phyloP scores from a whole-genome alignment of 495 filamentous ascomycete genomes.

The Filosporella fistucella region DNA sequence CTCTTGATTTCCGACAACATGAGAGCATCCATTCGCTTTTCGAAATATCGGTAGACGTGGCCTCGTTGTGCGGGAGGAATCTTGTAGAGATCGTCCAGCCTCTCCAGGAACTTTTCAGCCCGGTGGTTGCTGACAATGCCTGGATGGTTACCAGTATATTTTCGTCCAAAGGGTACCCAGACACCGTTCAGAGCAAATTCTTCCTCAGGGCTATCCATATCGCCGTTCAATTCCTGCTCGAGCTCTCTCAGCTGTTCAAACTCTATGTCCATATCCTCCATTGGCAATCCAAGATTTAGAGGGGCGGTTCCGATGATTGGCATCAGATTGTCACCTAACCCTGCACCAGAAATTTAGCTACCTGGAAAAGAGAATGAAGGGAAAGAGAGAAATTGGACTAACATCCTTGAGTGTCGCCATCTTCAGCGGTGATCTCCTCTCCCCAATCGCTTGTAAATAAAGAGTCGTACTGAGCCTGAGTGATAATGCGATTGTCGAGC shows the following conservation, averaged over 20 bases:
- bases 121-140: constrained; percentile 20
- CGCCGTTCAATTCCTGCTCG: constrained; percentile 50
- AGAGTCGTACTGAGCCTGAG: constrained; percentile 53
- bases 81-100: constrained; percentile 49
- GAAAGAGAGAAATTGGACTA: neutral
- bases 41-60: constrained; percentile 53
- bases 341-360: constrained; percentile 37
- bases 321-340: constrained; percentile 56
- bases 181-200: constrained; percentile 39
- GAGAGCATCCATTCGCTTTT: constrained; percentile 35
- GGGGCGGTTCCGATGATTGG: constrained; percentile 30
- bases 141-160: constrained; percentile 35
- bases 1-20: constrained; percentile 38
- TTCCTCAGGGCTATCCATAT: constrained; percentile 30
- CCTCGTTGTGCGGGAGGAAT: constrained; percentile 45
- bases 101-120: constrained; percentile 28
- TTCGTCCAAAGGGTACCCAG: constrained; percentile 40
- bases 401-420: neutral
- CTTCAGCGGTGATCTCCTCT: constrained; percentile 39
- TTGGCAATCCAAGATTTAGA: constrained; percentile 43
- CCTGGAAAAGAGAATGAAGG: neutral
- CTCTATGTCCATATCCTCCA: constrained; percentile 62
- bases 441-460: constrained; percentile 46
- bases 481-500: constrained; percentile 51
- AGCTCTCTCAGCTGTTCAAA: constrained; percentile 61